A percentile compares a stretch with the other conserved stretches of the same genome.
Conservation (phyloP, 1,284 basidiomycete species). For the Pisolithus thermaeus region DNA sequence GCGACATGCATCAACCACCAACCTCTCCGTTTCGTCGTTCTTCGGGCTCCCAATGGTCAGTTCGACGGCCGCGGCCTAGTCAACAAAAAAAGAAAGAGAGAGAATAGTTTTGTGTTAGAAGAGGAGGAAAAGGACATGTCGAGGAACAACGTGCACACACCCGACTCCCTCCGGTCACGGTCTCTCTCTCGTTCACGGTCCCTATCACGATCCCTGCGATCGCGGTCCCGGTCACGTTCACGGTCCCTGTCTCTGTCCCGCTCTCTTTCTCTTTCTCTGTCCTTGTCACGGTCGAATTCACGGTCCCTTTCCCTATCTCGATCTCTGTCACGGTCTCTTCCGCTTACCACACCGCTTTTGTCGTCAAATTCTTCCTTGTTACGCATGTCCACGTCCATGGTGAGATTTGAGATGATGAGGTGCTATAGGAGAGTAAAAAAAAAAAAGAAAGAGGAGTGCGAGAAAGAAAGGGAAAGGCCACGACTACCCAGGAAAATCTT, state of each 20-base stretch:
- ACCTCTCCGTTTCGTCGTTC: constrained; percentile 60
- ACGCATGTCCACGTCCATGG: constrained; percentile 78
- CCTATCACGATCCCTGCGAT: constrained; percentile 31
- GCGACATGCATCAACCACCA: constrained; percentile 20
- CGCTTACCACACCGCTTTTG: constrained; percentile 32
- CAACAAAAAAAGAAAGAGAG: background rate
- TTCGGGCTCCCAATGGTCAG: constrained; percentile 78
- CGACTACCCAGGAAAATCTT: constrained; percentile 7
- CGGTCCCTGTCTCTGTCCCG: constrained; percentile 45
- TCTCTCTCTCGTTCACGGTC: constrained; percentile 28
- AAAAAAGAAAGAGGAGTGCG: background rate
- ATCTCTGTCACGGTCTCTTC: constrained; percentile 37
- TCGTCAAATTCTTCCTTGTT: constrained; percentile 64
- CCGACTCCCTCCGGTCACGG: constrained; percentile 48
- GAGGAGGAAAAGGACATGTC: background rate
- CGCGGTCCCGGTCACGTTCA: constrained; percentile 25
- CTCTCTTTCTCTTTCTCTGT: constrained; percentile 27
- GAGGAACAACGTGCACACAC: constrained; percentile 32
- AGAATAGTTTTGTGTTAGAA: constrained; percentile 1
- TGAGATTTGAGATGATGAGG: constrained; percentile 1
- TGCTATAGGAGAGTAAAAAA: background rate
- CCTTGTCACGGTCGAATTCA: constrained; percentile 35
- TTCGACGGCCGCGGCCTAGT: constrained; percentile 37
- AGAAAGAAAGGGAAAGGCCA: constrained; percentile 10
- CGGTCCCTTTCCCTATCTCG: constrained; percentile 45